Evolutionary conservation across 495 filamentous ascomycete species (phyloP), one percentile per base, ranked within the genome.

Genomic region (Aspergillus nanangensis): DNA sequence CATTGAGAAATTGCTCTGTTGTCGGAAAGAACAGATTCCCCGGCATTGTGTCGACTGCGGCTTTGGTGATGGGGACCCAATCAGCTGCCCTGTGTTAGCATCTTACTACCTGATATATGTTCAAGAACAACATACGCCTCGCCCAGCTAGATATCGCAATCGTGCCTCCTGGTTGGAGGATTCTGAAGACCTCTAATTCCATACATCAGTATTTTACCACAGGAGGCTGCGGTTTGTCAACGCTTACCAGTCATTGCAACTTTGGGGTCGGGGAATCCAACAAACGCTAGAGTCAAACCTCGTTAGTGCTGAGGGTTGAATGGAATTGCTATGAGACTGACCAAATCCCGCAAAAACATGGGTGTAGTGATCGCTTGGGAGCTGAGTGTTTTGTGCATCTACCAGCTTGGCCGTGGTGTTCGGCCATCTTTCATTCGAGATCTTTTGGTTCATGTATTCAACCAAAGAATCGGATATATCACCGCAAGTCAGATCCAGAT

Each of bases 261-360:
- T 18, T 49, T 33, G 1, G 53, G 39, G 25, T 58, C 36, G 2
- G 56, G 60, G 27, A 65, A 41, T 39, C 53, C 51, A 51, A 58
- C 60, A 17, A 52, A 60, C 15, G 52, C 67, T 68, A 37, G 1
- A 36, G 2, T 19, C 7, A 45, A 45, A 27, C 22, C 18, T 21
- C n/a, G 4, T 53, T 39, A 54, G 47, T 14, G 20, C 38, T 8
- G 19, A 29, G 4, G 17, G 15, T 22, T 32, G 23, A 7, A 27
- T 7, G n/a, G 19, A 39, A 22, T 35, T 8, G 3, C 25, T 27
- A 2, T 27, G 9, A 19, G 20, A 45, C 55, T 40, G 35, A 64
- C 65, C 69, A 45, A 72, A 72, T n/a, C 53, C 55, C 37, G 61
- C 54, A 20, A 68, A 59, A 5, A 65, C 49, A 44, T 72, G 58